These are phyloP conservation scores for Sphaerostilbella broomeana DNA, from an alignment of 2,329 filamentous ascomycete genomes.

Conservation along the genomic window DNA sequence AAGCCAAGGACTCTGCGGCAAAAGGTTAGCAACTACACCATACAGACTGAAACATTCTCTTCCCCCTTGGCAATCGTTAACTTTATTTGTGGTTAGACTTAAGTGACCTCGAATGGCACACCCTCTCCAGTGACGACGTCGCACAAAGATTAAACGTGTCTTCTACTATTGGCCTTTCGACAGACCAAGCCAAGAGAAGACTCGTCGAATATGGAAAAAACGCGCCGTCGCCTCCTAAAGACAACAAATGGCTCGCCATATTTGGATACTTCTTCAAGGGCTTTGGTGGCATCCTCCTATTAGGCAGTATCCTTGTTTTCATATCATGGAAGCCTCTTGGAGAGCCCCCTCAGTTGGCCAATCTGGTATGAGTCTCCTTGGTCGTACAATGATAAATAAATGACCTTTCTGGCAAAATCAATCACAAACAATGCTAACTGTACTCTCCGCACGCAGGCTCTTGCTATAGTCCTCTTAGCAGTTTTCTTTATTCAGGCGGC, in stretches of 20 bases:
- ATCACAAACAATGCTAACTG: neutral
- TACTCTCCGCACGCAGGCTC: conserved; percentile 33
- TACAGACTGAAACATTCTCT: neutral
- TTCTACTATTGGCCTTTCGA: conserved; percentile 50
- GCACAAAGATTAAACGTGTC: conserved; percentile 53
- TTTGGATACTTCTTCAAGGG: conserved; percentile 70
- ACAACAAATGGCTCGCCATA: conserved; percentile 50
- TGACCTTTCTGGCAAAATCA: neutral
- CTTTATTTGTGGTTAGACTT: conserved; percentile 38
- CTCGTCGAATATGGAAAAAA: conserved; percentile 59
- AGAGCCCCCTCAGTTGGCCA: conserved; percentile 61
- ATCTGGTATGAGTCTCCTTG: conserved; percentile 35
- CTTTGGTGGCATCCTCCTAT: conserved; percentile 64
- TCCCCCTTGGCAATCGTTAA: neutral
- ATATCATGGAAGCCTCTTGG: conserved; percentile 71
- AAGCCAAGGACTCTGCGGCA: conserved; percentile 38
- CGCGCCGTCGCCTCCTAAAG: conserved; percentile 58
- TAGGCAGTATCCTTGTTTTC: conserved; percentile 66
- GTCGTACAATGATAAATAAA: neutral
- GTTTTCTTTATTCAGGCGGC: conserved; percentile 64
- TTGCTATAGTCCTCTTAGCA: conserved; percentile 64
- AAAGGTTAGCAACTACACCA: conserved; percentile 30
- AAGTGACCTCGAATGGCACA: conserved; percentile 62
- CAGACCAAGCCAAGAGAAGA: conserved; percentile 48
- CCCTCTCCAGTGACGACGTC: conserved; percentile 50